phyloP scores from a whole-genome alignment of 2,329 filamentous ascomycete genomes.

The Aspergillus brasiliensis region DNA sequence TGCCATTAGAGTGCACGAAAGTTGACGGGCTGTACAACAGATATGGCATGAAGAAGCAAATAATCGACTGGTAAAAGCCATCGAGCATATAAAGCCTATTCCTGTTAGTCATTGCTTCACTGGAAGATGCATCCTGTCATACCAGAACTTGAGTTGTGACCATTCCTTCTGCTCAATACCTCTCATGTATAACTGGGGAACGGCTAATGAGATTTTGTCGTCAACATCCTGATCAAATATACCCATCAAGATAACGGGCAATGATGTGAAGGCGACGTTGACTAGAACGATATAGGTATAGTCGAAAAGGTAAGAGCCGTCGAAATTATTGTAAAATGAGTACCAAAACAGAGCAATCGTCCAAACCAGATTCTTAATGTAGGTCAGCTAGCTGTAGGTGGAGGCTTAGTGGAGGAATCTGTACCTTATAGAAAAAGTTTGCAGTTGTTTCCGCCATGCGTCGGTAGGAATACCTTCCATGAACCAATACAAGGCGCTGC shows the following conservation, averaged over 20 bases:
- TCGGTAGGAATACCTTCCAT: constrained; percentile 95
- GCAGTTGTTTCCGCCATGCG: constrained; percentile 89
- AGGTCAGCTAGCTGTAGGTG: constrained; percentile 10
- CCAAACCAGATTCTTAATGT: constrained; percentile 84
- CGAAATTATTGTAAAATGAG: constrained; percentile 92
- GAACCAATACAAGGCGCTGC: constrained; percentile 80
- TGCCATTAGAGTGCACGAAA: constrained; percentile 70
- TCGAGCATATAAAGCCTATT: constrained; percentile 88
- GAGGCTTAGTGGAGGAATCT: neutral
- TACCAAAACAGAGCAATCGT: constrained; percentile 97
- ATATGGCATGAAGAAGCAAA: constrained; percentile 92
- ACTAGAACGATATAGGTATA: constrained; percentile 97
- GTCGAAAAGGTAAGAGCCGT: constrained; percentile 95
- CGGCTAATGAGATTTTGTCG: constrained; percentile 88
- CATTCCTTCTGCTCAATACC: constrained; percentile 96
- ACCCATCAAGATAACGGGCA: constrained; percentile 93
- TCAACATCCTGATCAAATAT: constrained; percentile 96
- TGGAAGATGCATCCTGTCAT: constrained; percentile 25
- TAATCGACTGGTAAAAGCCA: constrained; percentile 89
- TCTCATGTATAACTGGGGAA: constrained; percentile 91
- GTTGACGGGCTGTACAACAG: constrained; percentile 70
- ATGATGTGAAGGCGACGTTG: constrained; percentile 93
- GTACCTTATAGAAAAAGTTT: constrained; percentile 98
- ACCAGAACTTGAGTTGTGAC: constrained; percentile 97
- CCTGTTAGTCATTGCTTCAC: constrained; percentile 29